Conservation (phyloP, 179 eudicot species). For the Beta lomatogona region DNA sequence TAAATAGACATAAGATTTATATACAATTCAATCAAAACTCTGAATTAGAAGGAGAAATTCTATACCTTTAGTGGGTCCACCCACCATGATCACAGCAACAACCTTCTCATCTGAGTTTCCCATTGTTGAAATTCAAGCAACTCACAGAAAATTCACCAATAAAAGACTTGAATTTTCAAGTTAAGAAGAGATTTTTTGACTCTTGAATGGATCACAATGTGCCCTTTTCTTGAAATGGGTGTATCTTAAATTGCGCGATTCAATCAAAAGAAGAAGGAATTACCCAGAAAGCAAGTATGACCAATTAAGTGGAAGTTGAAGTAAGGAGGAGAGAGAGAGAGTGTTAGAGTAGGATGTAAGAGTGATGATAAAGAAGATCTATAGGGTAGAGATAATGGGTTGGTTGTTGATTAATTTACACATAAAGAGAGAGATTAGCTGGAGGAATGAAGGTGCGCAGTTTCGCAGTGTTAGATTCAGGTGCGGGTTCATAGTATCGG, state of each 20-base stretch:
- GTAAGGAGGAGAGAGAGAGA: not conserved
- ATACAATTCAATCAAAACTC: not conserved
- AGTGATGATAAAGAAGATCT: not conserved
- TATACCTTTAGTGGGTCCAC: conserved; percentile 91
- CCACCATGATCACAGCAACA: conserved; percentile 93
- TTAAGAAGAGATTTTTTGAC: conserved; percentile 7
- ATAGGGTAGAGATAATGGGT: not conserved
- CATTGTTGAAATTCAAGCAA: conserved; percentile 39
- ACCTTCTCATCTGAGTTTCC: conserved; percentile 72
- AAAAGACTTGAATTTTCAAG: conserved; percentile 14
- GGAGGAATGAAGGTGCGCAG: not conserved
- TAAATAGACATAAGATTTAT: conserved; percentile 13
- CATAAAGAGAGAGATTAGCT: conserved; percentile 12
- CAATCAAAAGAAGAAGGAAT: not conserved
- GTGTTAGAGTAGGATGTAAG: conserved; percentile 3
- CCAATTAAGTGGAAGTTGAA: not conserved
- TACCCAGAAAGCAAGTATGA: not conserved
- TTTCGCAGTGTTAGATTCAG: not conserved
- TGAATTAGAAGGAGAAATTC: not conserved
- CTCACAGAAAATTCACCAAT: not conserved
- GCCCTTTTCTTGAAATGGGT: not conserved
- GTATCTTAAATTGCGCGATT: conserved; percentile 13
- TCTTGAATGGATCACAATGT: not conserved
- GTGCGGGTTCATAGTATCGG: not conserved
- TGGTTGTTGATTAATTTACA: conserved; percentile 20